Base-by-base conservation (phyloP, 345 rosid species). In the Cardamine resedifolia region DNA sequence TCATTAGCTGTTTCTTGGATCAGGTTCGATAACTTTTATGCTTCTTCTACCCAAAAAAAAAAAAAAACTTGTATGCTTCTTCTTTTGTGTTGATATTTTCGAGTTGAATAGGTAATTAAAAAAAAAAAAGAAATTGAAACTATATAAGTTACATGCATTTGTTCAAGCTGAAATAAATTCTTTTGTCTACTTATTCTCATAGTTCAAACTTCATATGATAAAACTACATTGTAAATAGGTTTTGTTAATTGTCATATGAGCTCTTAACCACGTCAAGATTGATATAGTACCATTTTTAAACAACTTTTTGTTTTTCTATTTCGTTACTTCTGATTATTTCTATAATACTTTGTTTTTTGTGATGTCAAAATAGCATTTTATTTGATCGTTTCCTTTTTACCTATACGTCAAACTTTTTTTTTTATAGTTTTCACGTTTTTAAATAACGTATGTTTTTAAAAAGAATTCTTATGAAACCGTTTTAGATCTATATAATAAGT, bases 1-100 rank as follows among this genome's bases (percentile, higher is more conserved):
- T 33, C 47, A 31, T 73, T 55, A 16, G 39, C 44, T 63, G 12
- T 9, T 4, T 60, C 33, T 49, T 61, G 7, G 24, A 61, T 20
- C 68, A 71, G 75, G 61, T 71, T 28, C 31, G 31, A 28, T 28
- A 28, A 28, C 31, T 28, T 28, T 28, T 28, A 28, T 28, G 31
- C 7, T 28, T 28, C 28, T 26, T 26, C 31, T 4, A 28, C 31
- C 31, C 0, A 28, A 28, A 28, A 28, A 5, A 5, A 28, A 28
- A 28, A 28, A 28, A 6, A 28, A 28, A 28, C 31, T 4, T 28
- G 4, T 28, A 28, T 28, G 6, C 31, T 28, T 28, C 31, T 28
- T 28, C 31, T 28, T 28, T 20, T 10, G 53, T 21, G 11, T 63
- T 18, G 10, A 8, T 39, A 14, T 10, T 43, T 31, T 62, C n/a